A percentile compares a stretch with the other conserved stretches of the same genome.
Evolutionary conservation across 768 basidiomycete genomes (phyloP).

Genomic region (Rubroboletus satanas): DNA sequence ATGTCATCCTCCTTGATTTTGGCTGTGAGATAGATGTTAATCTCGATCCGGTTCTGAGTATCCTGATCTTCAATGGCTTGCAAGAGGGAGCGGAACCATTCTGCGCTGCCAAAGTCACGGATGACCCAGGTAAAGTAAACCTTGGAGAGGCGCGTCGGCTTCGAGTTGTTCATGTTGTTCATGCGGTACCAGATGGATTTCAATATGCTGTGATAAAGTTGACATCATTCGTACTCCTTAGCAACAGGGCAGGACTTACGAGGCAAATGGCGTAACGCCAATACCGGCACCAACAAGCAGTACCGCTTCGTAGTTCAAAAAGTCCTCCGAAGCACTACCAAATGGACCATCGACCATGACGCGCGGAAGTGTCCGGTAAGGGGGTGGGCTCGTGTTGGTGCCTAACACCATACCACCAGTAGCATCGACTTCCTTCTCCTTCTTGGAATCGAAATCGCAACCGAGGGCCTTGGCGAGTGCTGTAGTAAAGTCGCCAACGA

Average conservation of each 20-base stretch:
- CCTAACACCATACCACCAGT: constrained; percentile 60
- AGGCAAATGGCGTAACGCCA: constrained; percentile 94
- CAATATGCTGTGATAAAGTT: constrained; percentile 52
- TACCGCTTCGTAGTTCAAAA: constrained; percentile 84
- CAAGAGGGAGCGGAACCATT: constrained; percentile 93
- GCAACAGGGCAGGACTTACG: constrained; percentile 47
- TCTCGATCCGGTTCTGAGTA: constrained; percentile 79
- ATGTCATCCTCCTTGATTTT: constrained; percentile 90
- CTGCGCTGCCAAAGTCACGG: constrained; percentile 83
- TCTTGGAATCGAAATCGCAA: constrained; percentile 67
- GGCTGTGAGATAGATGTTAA: constrained; percentile 90
- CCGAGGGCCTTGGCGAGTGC: constrained; percentile 79
- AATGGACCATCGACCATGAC: constrained; percentile 98
- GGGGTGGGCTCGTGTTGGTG: constrained; percentile 50
- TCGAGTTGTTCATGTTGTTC: constrained; percentile 76
- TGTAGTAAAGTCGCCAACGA: constrained; percentile 88
- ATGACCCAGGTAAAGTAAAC: constrained; percentile 96
- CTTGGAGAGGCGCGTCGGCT: constrained; percentile 82
- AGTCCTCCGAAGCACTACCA: constrained; percentile 89
- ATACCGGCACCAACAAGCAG: constrained; percentile 93
- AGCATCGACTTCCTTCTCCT: constrained; percentile 41
- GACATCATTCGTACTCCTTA: not conserved
- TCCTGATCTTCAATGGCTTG: constrained; percentile 95
- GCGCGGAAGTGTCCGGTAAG: constrained; percentile 77
- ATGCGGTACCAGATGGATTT: constrained; percentile 96